Evolutionary conservation across 208 protist species (phyloP).

Genomic region (Porcisia deanei): DNA sequence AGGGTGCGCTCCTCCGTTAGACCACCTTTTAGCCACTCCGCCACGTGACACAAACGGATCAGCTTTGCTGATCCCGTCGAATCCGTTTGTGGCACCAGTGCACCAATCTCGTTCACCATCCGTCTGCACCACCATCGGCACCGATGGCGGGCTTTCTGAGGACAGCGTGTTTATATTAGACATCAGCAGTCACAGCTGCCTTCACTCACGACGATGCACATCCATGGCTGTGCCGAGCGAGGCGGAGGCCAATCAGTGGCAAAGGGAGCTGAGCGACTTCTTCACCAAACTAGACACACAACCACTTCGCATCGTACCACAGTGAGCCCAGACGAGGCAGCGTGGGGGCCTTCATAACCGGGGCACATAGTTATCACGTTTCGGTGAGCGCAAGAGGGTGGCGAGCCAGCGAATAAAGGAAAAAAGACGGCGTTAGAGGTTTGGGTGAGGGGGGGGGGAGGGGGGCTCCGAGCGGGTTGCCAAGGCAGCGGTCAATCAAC

Average conservation of each 20-base stretch:
- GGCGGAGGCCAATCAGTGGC: slow-evolving; percentile 39
- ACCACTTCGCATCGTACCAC: slow-evolving; percentile 32
- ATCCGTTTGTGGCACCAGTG: slow-evolving; percentile 31
- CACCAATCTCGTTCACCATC: slow-evolving; percentile 35
- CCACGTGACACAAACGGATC: slow-evolving; percentile 23
- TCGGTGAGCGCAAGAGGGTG: neutral
- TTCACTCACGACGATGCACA: slow-evolving; percentile 9
- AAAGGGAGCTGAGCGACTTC: slow-evolving; percentile 46
- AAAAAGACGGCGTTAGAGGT: neutral
- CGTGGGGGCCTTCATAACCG: neutral
- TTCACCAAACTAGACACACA: slow-evolving; percentile 44
- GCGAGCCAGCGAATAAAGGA: neutral
- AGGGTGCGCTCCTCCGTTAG: slow-evolving; percentile 1
- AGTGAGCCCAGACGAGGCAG: neutral
- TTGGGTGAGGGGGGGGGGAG: neutral
- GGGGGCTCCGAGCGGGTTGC: neutral
- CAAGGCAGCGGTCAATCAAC: neutral
- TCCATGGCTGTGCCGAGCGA: slow-evolving; percentile 24
- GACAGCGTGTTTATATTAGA: slow-evolving; percentile 46
- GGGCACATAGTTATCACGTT: neutral
- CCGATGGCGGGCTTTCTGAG: slow-evolving; percentile 42
- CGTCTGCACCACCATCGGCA: slow-evolving; percentile 36
- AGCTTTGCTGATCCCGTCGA: slow-evolving; percentile 22
- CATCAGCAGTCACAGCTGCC: slow-evolving; percentile 26
- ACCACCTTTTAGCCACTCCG: slow-evolving; percentile 34